These are phyloP conservation scores for Proliferodiscus dingleyae DNA, from an alignment of 2,329 filamentous ascomycete species.

Conservation along the genomic window DNA sequence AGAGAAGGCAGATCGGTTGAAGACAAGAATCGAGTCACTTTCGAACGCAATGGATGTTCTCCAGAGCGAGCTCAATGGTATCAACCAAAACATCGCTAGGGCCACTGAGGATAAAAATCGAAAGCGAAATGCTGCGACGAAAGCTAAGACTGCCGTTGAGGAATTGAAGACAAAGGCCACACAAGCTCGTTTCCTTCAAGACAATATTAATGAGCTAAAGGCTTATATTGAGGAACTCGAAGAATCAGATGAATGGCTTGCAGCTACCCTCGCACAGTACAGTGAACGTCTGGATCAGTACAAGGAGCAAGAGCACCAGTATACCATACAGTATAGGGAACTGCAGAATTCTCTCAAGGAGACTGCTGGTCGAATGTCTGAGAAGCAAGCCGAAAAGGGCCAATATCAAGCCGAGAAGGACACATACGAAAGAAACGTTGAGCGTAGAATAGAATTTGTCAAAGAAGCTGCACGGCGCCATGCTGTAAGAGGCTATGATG, in stretches of 20 bases:
- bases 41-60: constrained; percentile 60
- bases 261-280: constrained; percentile 69
- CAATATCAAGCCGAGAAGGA: constrained; percentile 82
- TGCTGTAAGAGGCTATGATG: constrained; percentile 79
- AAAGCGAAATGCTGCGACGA: constrained; percentile 68
- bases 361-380: constrained; percentile 43
- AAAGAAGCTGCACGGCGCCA: constrained; percentile 72
- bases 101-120: constrained; percentile 51
- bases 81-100: constrained; percentile 57
- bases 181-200: constrained; percentile 64
- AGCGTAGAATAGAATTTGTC: constrained; percentile 66
- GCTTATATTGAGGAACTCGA: constrained; percentile 69
- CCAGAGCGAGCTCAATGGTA: constrained; percentile 51
- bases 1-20: constrained; percentile 69
- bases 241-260: constrained; percentile 73
- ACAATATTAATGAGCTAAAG: constrained; percentile 65
- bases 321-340: constrained; percentile 60
- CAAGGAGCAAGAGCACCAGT: constrained; percentile 55
- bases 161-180: constrained; percentile 72
- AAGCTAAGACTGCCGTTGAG: constrained; percentile 69
- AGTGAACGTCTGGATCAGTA: constrained; percentile 67
- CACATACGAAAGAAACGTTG: constrained; percentile 76
- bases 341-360: constrained; percentile 48
- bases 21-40: constrained; percentile 61
- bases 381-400: constrained; percentile 62